phyloP scores from a whole-genome alignment of 1,284 basidiomycete genomes.

The Boletus smithii region DNA sequence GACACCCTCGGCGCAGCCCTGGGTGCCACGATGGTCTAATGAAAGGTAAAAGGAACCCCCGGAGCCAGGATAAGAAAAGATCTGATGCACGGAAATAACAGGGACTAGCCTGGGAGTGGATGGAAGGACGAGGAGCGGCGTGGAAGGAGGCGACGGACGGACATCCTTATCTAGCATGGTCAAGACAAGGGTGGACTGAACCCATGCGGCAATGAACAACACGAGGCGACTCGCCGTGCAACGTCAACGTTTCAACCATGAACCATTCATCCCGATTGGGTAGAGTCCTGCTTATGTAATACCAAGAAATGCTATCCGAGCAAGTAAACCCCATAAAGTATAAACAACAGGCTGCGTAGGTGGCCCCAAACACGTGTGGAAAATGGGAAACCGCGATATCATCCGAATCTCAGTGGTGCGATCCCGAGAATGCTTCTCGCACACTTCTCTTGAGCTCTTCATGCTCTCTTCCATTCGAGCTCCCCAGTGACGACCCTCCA shows the following conservation, averaged over 20 bases:
- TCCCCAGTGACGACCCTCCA: conserved; percentile 59
- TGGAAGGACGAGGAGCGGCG: background rate
- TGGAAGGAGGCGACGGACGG: background rate
- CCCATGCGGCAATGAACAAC: background rate
- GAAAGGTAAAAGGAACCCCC: too few species aligned
- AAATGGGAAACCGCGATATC: background rate
- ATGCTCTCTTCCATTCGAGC: conserved; percentile 58
- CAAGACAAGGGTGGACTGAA: background rate
- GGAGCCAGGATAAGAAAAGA: background rate
- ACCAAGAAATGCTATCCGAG: background rate
- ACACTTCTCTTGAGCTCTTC: conserved; percentile 79
- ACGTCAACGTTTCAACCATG: too few species aligned
- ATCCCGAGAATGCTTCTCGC: conserved; percentile 68
- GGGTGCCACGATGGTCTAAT: too few species aligned
- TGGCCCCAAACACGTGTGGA: background rate
- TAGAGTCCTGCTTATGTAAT: background rate
- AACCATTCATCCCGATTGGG: too few species aligned
- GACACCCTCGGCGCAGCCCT: too few species aligned
- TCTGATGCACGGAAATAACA: too few species aligned
- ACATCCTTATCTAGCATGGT: conserved; percentile 20
- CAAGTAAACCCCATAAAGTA: conserved; percentile 18
- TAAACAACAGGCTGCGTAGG: conserved; percentile 7
- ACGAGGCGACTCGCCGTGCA: too few species aligned
- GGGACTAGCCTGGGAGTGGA: too few species aligned
- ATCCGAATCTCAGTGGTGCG: conserved; percentile 37